These are phyloP conservation scores for Exophiala xenobiotica DNA, from an alignment of 2,329 filamentous ascomycete species.

Conservation along the genomic window DNA sequence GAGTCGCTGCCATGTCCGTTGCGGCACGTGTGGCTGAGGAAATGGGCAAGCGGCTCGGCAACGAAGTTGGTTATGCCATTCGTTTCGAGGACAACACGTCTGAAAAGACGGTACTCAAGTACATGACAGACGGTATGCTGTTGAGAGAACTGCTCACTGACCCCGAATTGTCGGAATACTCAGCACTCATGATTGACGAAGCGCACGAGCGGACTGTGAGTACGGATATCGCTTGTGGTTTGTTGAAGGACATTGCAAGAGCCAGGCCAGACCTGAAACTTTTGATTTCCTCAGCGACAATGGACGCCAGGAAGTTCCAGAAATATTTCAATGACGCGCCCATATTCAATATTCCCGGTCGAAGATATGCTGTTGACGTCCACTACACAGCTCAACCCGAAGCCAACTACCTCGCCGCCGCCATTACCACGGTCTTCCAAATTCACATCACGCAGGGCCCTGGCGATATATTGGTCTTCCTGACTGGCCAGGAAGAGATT, in stretches of 20 bases:
- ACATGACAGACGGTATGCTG: constrained; percentile 97
- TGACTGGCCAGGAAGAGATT: constrained; percentile 96
- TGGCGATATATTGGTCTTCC: constrained; percentile 92
- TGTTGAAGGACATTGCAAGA: constrained; percentile 84
- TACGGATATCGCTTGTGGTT: constrained; percentile 83
- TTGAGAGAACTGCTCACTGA: constrained; percentile 87
- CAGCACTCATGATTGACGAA: constrained; percentile 93
- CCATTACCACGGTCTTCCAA: constrained; percentile 90
- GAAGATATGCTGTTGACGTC: constrained; percentile 84
- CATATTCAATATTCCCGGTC: constrained; percentile 91
- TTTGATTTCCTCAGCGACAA: constrained; percentile 88
- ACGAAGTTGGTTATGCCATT: constrained; percentile 91
- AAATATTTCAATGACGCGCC: constrained; percentile 89
- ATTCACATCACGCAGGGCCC: constrained; percentile 80
- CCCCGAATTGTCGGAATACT: constrained; percentile 77
- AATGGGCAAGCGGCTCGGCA: constrained; percentile 83
- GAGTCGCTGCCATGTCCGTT: constrained; percentile 96
- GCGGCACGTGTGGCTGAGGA: constrained; percentile 95
- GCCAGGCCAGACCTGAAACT: constrained; percentile 83
- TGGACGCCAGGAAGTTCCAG: constrained; percentile 90
- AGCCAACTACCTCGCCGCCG: constrained; percentile 87
- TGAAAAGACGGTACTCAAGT: constrained; percentile 89
- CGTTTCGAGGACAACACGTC: constrained; percentile 91
- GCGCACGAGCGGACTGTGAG: constrained; percentile 91
- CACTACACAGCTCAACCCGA: constrained; percentile 89